Percentiles rank a stretch among this genome's conserved stretches.
Conservation (phyloP, 768 basidiomycete species). For the Ephemerocybe angulata region DNA sequence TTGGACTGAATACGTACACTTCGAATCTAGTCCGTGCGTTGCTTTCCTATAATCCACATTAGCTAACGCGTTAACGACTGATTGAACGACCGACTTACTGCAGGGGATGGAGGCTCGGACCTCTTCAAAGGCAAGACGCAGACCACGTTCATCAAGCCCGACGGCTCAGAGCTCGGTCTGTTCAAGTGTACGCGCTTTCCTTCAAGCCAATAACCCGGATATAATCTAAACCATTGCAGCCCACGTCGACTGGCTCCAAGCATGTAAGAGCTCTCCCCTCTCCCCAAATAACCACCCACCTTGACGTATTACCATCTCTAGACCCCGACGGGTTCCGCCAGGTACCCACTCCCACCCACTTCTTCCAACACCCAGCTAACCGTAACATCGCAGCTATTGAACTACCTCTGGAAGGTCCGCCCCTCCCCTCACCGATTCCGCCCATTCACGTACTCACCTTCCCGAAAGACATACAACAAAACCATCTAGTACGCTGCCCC, state of each 20-base stretch:
- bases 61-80: too few species aligned
- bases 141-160: conserved; percentile 50
- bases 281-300: background rate
- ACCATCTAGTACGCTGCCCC: conserved; percentile 49
- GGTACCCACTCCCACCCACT: conserved; percentile 21
- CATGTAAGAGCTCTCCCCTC: conserved; percentile 21
- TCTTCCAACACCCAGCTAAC: background rate
- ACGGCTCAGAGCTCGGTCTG: conserved; percentile 57
- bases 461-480: conserved; percentile 31
- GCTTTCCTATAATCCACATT: background rate
- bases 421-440: background rate
- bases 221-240: conserved; percentile 29
- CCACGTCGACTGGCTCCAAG: conserved; percentile 60
- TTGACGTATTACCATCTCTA: conserved; percentile 4
- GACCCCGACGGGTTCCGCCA: conserved; percentile 61
- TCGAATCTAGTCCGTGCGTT: conserved; percentile 53
- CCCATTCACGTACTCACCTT: background rate
- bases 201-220: background rate
- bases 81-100: background rate
- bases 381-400: conserved; percentile 46
- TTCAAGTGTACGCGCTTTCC: conserved; percentile 42
- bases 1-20: conserved; percentile 65
- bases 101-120: conserved; percentile 53
- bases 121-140: conserved; percentile 55
- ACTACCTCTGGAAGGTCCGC: conserved; percentile 63